Evolutionary conservation across 306 rosid genomes (phyloP).

Genomic region (Vicia sativa): DNA sequence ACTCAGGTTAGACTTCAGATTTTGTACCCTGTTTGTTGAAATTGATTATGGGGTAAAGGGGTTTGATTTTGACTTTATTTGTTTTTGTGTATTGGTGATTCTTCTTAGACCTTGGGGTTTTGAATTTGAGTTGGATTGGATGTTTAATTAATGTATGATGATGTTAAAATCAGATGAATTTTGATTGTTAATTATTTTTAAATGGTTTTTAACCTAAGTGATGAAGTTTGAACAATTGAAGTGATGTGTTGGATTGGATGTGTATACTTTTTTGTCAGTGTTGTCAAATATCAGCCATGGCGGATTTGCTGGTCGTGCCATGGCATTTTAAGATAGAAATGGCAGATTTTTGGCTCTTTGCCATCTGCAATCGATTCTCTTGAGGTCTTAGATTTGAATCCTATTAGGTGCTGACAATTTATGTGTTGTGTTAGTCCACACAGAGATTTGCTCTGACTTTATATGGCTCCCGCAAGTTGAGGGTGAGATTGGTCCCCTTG

Average conservation of each 20-base stretch:
- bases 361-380: background rate
- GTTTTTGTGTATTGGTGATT: constrained; percentile 8
- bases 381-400: no score
- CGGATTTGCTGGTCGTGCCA: background rate
- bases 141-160: background rate
- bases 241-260: constrained; percentile 1
- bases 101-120: constrained; percentile 7
- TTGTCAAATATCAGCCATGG: background rate
- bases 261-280: background rate
- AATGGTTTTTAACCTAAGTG: background rate
- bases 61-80: constrained; percentile 14
- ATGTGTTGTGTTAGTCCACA: no score
- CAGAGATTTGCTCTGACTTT: no score
- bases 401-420: no score
- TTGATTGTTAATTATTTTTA: constrained; percentile 4
- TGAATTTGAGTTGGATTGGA: constrained; percentile 30
- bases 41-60: background rate
- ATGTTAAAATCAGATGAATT: constrained; percentile 15
- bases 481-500: no score
- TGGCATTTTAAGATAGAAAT: background rate
- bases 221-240: constrained; percentile 26
- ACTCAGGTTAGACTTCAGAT: constrained; percentile 48
- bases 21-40: constrained; percentile 1
- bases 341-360: background rate
- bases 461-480: no score